Base-by-base conservation (phyloP, 495 filamentous ascomycete genomes). In the Penicillium maclennaniae region DNA sequence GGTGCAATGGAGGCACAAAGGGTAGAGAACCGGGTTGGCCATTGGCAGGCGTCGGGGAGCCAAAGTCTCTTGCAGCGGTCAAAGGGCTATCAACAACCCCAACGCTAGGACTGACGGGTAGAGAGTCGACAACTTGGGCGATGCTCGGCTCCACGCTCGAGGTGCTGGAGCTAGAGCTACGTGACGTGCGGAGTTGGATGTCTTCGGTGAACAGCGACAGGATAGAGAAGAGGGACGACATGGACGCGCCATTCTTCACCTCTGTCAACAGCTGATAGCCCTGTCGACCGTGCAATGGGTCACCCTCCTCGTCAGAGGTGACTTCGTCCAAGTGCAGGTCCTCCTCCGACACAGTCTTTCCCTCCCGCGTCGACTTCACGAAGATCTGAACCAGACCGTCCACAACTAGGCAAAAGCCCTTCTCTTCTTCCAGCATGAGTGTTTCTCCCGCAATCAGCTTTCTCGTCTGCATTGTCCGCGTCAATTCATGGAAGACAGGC, bases 361-460 rank as follows among this genome's bases (percentile, higher is more conserved):
- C 71, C 39, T 88, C 79, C 14, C 84, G 82, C 17, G 81, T 82
- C 17, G 93, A 96, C 66, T 96, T 97, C 62, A 97, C 93, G 67
- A 97, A 98, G 39, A 98, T 97, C 70, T 98, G 92, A 1, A 98
- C 95, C 53, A 97, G 62, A 0, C 93, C 93, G 76, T 98, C 95
- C 7, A 98, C 93, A 12, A 98, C 93, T 53, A 98, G 77, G 61
- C 95, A 98, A 63, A 98, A 98, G 0, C 93, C 93, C 59, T 98
- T 95, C 61, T 98, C 93, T 66, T 97, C 93, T 64, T 97, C 93
- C 38, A 98, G 77, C 64, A 96, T 83, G 51, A 97, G 68, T 1
- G 92, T 97, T 68, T 98, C 93, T 26, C 93, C 93, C 16, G 93
- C 93, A 52, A 97, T 91, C 39, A 98, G 73, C 73, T 96, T 97